phyloP scores from a whole-genome alignment of 495 filamentous ascomycete genomes.

The Symbiotaphrina buchneri region DNA sequence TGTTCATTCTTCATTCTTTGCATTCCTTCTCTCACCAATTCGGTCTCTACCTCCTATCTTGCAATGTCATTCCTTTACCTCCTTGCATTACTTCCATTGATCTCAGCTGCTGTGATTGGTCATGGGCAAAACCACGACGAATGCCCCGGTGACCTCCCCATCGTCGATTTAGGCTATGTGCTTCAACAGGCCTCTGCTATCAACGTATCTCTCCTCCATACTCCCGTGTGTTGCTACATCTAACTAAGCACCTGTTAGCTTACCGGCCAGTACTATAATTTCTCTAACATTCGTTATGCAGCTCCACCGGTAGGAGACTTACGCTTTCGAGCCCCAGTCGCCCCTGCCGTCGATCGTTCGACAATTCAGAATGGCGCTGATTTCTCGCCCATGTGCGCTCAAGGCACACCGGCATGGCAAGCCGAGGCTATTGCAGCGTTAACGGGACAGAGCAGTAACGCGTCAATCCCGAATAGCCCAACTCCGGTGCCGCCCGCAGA shows the following conservation, averaged over 20 bases:
- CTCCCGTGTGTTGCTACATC: neutral
- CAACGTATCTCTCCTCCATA: conserved; percentile 4
- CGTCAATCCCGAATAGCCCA: neutral
- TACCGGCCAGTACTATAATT: conserved; percentile 3
- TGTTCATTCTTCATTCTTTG: too few species aligned
- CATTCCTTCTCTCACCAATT: too few species aligned
- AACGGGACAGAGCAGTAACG: conserved; percentile 7
- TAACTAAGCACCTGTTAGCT: neutral
- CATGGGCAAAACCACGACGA: too few species aligned
- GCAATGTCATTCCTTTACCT: too few species aligned
- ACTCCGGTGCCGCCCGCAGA: conserved; percentile 2
- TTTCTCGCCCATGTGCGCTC: conserved; percentile 7
- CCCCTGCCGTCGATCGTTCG: conserved; percentile 6
- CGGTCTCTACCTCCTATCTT: too few species aligned
- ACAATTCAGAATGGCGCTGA: conserved; percentile 5
- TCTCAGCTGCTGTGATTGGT: too few species aligned
- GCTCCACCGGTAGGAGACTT: conserved; percentile 10
- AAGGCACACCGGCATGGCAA: conserved; percentile 7
- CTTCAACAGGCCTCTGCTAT: conserved; percentile 4
- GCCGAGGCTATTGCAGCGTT: conserved; percentile 5
- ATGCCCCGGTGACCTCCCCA: conserved; percentile 1
- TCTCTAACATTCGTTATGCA: conserved; percentile 10
- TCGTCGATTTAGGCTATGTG: conserved; percentile 9
- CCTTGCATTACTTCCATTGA: too few species aligned
- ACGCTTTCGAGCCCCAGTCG: conserved; percentile 7